A percentile compares a stretch with the other conserved stretches of the same genome.
These are phyloP conservation scores for Sarcocystis neurona DNA, from an alignment of 169 alveolate genomes.

Conservation along the genomic window DNA sequence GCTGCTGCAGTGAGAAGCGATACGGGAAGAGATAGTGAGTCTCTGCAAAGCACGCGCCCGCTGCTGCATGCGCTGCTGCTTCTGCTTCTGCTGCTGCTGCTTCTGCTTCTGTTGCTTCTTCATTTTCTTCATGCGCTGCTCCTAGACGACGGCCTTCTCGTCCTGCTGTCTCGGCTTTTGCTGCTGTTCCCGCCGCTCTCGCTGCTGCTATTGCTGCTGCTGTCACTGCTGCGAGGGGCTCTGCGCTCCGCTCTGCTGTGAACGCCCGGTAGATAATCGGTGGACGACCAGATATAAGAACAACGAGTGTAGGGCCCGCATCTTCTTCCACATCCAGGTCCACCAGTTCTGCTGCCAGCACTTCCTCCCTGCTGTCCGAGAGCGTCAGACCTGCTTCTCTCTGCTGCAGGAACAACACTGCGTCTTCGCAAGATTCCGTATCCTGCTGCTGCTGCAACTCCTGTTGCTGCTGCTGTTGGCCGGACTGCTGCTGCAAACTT, in stretches of 20 bases:
- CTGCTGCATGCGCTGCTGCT: conserved; percentile 20
- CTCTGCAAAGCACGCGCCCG: not conserved
- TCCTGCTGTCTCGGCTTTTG: not conserved
- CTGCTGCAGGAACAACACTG: too few relatives aligned
- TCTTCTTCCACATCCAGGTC: conserved; percentile 61
- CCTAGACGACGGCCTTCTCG: not conserved
- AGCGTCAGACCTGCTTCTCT: too few relatives aligned
- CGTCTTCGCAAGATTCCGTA: not conserved
- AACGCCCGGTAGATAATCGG: conserved; percentile 69
- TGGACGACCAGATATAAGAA: conserved; percentile 74
- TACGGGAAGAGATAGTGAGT: conserved; percentile 23
- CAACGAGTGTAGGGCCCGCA: conserved; percentile 72
- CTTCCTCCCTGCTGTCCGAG: conserved; percentile 53
- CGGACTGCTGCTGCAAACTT: too few relatives aligned
- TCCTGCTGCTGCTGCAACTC: too few relatives aligned
- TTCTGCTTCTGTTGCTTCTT: too few relatives aligned
- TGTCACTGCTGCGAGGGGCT: conserved; percentile 3
- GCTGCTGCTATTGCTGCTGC: conserved; percentile 48
- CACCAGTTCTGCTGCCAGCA: conserved; percentile 62
- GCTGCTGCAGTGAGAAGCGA: conserved; percentile 7
- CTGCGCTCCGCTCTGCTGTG: not conserved
- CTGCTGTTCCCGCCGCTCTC: too few relatives aligned
- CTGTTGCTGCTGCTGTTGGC: too few relatives aligned
- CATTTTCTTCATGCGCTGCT: too few relatives aligned
- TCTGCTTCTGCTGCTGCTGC: conserved; percentile 8